phyloP scores from a whole-genome alignment of 2,329 filamentous ascomycete species.

The Aspergillus sp. region DNA sequence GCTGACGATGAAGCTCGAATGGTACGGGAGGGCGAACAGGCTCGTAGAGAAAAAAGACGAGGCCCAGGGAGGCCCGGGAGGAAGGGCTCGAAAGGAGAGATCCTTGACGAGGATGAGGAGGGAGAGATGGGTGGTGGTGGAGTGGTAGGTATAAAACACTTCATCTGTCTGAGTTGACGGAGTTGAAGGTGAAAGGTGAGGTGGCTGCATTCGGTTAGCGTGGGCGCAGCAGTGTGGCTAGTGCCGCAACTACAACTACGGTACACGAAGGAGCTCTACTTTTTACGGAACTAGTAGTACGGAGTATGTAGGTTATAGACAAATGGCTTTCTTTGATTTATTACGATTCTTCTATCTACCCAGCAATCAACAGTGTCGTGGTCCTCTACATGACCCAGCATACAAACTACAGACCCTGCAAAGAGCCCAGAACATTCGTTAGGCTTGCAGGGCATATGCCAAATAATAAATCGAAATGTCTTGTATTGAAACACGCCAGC shows the following conservation, averaged over 20 bases:
- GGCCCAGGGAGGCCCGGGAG: constrained; percentile 19
- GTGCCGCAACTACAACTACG: constrained; percentile 3
- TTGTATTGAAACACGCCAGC: constrained; percentile 15
- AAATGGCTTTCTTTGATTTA: too few species aligned
- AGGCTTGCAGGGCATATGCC: too few species aligned
- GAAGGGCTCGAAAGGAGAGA: constrained; percentile 12
- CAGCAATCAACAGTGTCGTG: too few species aligned
- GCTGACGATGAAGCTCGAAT: constrained; percentile 13
- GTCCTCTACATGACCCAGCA: too few species aligned
- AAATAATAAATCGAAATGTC: too few species aligned
- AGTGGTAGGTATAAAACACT: constrained; percentile 19
- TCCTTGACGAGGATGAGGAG: constrained; percentile 9
- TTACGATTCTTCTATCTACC: too few species aligned
- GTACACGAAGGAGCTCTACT: background rate
- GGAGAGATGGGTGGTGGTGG: constrained; percentile 21
- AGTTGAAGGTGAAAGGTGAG: constrained; percentile 28
- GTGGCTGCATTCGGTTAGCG: constrained; percentile 36
- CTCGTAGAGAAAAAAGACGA: constrained; percentile 10
- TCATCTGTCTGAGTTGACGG: constrained; percentile 18
- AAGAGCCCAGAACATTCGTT: too few species aligned
- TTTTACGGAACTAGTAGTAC: too few species aligned
- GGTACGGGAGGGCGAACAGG: constrained; percentile 13
- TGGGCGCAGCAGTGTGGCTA: constrained; percentile 16
- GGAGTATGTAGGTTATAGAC: too few species aligned
- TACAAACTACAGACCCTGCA: too few species aligned